These are phyloP conservation scores for Metschnikowia picachoensis DNA, from an alignment of 805 yeast species.

Conservation along the genomic window DNA sequence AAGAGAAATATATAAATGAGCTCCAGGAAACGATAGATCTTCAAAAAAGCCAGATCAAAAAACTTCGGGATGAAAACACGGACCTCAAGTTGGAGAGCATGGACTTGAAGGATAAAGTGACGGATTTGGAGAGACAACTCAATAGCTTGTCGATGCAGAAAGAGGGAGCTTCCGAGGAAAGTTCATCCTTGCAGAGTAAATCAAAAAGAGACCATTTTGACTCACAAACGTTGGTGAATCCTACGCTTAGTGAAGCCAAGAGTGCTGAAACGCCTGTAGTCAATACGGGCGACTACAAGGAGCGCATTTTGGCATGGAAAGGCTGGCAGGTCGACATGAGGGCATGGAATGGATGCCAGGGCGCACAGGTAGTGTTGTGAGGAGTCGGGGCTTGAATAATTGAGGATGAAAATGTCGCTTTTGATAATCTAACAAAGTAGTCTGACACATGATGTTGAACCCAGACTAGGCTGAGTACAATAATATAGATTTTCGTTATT, in stretches of 20 bases:
- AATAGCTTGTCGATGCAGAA: conserved; percentile 10
- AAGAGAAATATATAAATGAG: conserved; percentile 1
- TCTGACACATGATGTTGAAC: too few species aligned
- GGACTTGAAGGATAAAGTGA: conserved; percentile 35
- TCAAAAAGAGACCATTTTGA: too few species aligned
- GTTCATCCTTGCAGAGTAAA: too few species aligned
- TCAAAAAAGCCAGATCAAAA: conserved; percentile 34
- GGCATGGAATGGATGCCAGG: conserved; percentile 65
- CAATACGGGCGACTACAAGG: conserved; percentile 49
- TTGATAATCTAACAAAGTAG: neutral
- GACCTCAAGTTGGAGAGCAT: conserved; percentile 36
- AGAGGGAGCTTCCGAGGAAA: neutral
- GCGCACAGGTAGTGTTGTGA: conserved; percentile 28
- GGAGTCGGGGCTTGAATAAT: neutral
- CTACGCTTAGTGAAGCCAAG: too few species aligned
- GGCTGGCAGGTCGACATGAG: conserved; percentile 88
- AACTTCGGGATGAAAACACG: conserved; percentile 39
- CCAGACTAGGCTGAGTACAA: too few species aligned
- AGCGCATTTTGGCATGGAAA: conserved; percentile 67
- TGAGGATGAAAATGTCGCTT: neutral
- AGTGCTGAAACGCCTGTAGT: neutral
- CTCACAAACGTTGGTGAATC: too few species aligned
- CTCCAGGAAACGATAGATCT: conserved; percentile 26
- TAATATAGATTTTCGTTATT: neutral
- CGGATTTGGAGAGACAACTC: conserved; percentile 26